Evolutionary conservation across 805 yeast genomes (phyloP).

Genomic region (Saccharomycopsis fodiens): DNA sequence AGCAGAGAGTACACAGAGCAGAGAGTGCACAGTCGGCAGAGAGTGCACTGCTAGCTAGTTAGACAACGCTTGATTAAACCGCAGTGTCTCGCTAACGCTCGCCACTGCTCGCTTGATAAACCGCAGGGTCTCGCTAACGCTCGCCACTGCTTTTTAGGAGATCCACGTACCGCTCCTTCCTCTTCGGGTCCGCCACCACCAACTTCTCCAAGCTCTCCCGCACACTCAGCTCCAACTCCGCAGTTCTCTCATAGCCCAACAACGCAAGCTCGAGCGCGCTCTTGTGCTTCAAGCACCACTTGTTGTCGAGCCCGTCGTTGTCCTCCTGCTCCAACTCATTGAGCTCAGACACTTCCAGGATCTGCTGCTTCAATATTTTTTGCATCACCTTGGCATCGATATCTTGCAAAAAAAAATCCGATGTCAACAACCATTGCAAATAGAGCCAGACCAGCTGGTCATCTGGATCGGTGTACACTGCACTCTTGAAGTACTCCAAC

Average conservation of each 20-base stretch:
- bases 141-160: too few relatives aligned
- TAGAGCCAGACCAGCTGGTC: conserved; percentile 94
- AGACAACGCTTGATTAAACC: too few relatives aligned
- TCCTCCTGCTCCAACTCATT: conserved; percentile 70
- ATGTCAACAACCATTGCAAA: conserved; percentile 65
- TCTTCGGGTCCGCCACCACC: conserved; percentile 52
- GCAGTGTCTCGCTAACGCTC: too few relatives aligned
- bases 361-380: conserved; percentile 25
- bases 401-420: conserved; percentile 30
- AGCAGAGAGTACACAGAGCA: too few relatives aligned
- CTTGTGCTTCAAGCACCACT: conserved; percentile 69
- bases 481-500: conserved; percentile 63
- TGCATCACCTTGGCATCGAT: conserved; percentile 31
- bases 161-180: conserved; percentile 52
- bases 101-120: too few relatives aligned
- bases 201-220: conserved; percentile 34
- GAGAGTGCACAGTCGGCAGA: too few relatives aligned
- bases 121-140: too few relatives aligned
- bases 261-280: conserved; percentile 36
- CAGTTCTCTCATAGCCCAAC: conserved; percentile 22
- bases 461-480: conserved; percentile 86
- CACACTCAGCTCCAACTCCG: conserved; percentile 28
- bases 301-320: conserved; percentile 47
- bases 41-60: too few relatives aligned
- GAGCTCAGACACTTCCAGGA: conserved; percentile 42